Evolutionary conservation across 2,329 filamentous ascomycete genomes (phyloP).

Genomic region (Cladophialophora yegresii): DNA sequence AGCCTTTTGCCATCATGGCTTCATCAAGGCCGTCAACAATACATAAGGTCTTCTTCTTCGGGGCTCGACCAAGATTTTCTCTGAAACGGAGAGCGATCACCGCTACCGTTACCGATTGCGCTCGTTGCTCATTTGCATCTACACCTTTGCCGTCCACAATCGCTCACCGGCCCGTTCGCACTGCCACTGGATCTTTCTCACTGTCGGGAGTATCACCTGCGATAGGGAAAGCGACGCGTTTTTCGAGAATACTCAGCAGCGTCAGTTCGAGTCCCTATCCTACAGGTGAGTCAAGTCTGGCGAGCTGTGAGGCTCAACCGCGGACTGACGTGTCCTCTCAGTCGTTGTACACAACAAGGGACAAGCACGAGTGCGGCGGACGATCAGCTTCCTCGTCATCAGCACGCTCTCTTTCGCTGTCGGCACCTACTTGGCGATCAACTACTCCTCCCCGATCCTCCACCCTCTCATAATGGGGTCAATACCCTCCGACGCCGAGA

Average conservation of each 20-base stretch:
- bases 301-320: not conserved
- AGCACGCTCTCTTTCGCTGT: constrained; percentile 33
- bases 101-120: not conserved
- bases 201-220: not conserved
- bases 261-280: constrained; percentile 15
- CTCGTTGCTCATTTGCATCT: not conserved
- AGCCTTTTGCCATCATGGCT: constrained; percentile 21
- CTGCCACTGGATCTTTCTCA: not conserved
- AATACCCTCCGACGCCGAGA: constrained; percentile 68
- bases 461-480: constrained; percentile 41
- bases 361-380: constrained; percentile 31
- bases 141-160: constrained; percentile 6
- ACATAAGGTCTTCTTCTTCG: constrained; percentile 24
- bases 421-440: constrained; percentile 33
- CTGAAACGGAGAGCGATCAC: constrained; percentile 6
- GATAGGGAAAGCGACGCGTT: not conserved
- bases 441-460: constrained; percentile 34
- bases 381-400: constrained; percentile 33
- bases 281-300: constrained; percentile 20
- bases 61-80: constrained; percentile 7
- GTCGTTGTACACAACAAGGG: constrained; percentile 36
- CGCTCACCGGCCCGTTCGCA: constrained; percentile 5
- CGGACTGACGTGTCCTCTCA: constrained; percentile 13
- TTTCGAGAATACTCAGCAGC: not conserved
- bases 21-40: constrained; percentile 24